Evolutionary conservation across 768 basidiomycete genomes (phyloP), one percentile per base, ranked within the genome.

Genomic region (Cyclocybe aegerita): DNA sequence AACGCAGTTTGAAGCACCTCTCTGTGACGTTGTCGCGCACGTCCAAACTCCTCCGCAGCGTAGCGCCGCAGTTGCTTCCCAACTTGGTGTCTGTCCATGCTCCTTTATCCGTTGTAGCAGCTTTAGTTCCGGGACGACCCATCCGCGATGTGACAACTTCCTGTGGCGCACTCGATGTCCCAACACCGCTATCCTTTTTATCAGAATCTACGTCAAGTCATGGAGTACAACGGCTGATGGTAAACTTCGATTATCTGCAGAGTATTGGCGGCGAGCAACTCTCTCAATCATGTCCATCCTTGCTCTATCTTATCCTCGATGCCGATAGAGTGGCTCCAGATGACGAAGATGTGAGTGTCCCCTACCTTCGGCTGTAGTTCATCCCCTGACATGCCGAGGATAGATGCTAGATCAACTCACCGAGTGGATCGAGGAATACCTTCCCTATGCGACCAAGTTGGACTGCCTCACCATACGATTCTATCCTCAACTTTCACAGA

Each of bases 371-470:
- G 6, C 48, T 39, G 23, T 2, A 39, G 12, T 16, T 31, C 11
- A 11, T 34, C 4, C 16, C 12, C 14, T 23, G 10, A 17, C 6
- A 14, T 45, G 15, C 2, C 33, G 15, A n/a, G 10, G 12, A 1
- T 17, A 62, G 60, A 59, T 55, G 54, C n/a, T 62, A 30, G 52
- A 52, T n/a, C 51, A 59, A 23, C 50, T 65, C 9, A 58, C 53
- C 4, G 56, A 58, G 32, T 62, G 56, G 56, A 50, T 65, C 34
- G 59, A 65, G 44, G 58, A 58, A 33, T 56, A 59, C 30, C 44
- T 65, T 12, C 58, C 54, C 5, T 58, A 58, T 33, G 47, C 54
- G 2, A 53, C 43, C 36, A 11, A 41, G 16, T 49, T 65, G 14
- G 39, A 47, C 34, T 55, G 52, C 38, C 56, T 65, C 37, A 51